Evolutionary conservation across 371 early-diverging fungal species (phyloP).

Genomic region (Mortierella sp.): DNA sequence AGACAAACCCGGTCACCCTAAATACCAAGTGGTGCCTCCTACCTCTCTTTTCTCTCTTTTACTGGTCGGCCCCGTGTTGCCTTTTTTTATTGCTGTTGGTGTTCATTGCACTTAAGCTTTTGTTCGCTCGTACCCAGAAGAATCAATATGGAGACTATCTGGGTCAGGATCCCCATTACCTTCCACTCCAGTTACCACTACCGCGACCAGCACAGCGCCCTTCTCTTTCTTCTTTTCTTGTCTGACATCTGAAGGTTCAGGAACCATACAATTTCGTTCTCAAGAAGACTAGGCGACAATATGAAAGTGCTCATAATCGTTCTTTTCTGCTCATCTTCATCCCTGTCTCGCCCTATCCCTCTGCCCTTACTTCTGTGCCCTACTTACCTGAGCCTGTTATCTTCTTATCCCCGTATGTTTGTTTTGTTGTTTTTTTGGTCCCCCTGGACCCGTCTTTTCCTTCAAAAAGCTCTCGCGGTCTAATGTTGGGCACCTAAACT

Average conservation of each 20-base stretch:
- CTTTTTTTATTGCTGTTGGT: too few species aligned
- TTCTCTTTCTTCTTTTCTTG: neutral
- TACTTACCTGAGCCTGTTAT: neutral
- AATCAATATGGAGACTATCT: too few species aligned
- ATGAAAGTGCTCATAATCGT: neutral
- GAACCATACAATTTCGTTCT: neutral
- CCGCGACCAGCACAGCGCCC: neutral
- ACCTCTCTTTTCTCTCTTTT: too few species aligned
- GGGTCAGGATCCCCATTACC: neutral
- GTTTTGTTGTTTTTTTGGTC: neutral
- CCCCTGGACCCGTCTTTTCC: constrained; percentile 5
- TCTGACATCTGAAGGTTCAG: neutral
- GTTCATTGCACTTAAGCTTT: too few species aligned
- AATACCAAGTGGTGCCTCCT: too few species aligned
- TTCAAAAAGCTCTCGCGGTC: constrained; percentile 8
- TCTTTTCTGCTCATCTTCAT: neutral
- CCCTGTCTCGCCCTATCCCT: neutral
- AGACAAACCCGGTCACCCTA: too few species aligned
- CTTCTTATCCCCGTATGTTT: neutral
- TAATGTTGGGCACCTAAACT: constrained; percentile 10
- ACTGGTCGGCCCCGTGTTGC: too few species aligned
- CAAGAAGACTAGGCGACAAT: neutral
- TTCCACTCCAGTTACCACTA: neutral
- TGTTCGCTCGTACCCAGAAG: too few species aligned
- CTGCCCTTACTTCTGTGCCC: neutral